phyloP scores from a whole-genome alignment of 345 rosid genomes.

The Hirschfeldia incana region DNA sequence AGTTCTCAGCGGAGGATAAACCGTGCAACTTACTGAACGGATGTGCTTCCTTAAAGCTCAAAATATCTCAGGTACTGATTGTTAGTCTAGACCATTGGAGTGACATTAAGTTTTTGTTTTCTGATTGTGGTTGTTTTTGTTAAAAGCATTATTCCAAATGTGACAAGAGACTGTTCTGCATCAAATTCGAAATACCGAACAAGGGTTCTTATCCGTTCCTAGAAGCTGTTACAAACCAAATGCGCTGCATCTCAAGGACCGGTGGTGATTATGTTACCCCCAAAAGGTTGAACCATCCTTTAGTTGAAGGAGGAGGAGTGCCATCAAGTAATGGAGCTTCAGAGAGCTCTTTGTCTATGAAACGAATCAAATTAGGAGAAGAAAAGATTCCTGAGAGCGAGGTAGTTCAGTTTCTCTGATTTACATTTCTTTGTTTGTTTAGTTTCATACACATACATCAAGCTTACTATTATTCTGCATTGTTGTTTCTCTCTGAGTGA shows the following conservation, averaged over 20 bases:
- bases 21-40: slow-evolving; percentile 65
- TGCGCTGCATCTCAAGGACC: slow-evolving; percentile 66
- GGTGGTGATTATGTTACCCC: slow-evolving; percentile 48
- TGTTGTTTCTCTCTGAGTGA: slow-evolving; percentile 6
- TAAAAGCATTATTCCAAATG: slow-evolving; percentile 74
- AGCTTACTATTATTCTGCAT: slow-evolving; percentile 20
- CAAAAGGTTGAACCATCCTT: slow-evolving; percentile 48
- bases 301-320: slow-evolving; percentile 3
- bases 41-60: slow-evolving; percentile 76
- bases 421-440: not conserved
- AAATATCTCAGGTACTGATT: slow-evolving; percentile 69
- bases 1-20: slow-evolving; percentile 62
- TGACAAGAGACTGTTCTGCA: slow-evolving; percentile 69
- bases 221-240: slow-evolving; percentile 59
- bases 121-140: slow-evolving; percentile 24
- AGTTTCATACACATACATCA: too few species aligned
- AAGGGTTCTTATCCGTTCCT: slow-evolving; percentile 62
- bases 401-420: slow-evolving; percentile 29
- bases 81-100: not conserved
- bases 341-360: slow-evolving; percentile 41
- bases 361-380: slow-evolving; percentile 61
- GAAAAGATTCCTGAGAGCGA: slow-evolving; percentile 42
- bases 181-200: slow-evolving; percentile 58
- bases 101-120: not conserved
- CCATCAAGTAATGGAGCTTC: slow-evolving; percentile 40